Evolutionary conservation across 2,329 filamentous ascomycete species (phyloP).

Genomic region (Sporothrix mexicana): DNA sequence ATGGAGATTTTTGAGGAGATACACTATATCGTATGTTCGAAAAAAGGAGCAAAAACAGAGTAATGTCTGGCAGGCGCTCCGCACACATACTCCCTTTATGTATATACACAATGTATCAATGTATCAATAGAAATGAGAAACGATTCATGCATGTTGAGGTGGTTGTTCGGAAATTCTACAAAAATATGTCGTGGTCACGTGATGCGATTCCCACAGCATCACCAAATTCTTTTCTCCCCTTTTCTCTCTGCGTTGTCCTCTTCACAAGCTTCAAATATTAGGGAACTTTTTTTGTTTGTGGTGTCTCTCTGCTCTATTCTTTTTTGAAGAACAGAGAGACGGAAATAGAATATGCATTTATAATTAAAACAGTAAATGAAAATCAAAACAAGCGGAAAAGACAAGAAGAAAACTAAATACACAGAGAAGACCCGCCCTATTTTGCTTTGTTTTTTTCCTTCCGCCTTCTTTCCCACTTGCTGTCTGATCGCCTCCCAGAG

Average conservation of each 20-base stretch:
- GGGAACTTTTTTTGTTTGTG: neutral
- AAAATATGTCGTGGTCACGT: neutral
- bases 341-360: neutral
- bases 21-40: neutral
- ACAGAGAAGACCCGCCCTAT: neutral
- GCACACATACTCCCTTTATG: neutral
- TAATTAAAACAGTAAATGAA: neutral
- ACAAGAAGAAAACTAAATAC: constrained; percentile 1
- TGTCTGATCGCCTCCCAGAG: too few relatives aligned
- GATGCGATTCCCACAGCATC: neutral
- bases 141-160: neutral
- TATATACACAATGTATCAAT: constrained; percentile 1
- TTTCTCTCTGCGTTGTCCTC: too few relatives aligned
- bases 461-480: neutral
- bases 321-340: constrained; percentile 10
- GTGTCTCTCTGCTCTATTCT: constrained; percentile 10
- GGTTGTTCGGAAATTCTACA: too few relatives aligned
- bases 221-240: too few relatives aligned
- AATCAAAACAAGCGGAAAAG: neutral
- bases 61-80: neutral
- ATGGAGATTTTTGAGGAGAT: too few relatives aligned
- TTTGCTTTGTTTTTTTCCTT: constrained; percentile 4
- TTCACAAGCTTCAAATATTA: neutral
- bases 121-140: constrained; percentile 11
- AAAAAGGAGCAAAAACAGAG: too few relatives aligned